Base-by-base conservation (phyloP, 805 yeast genomes). In the Metschnikowia kofuensis region DNA sequence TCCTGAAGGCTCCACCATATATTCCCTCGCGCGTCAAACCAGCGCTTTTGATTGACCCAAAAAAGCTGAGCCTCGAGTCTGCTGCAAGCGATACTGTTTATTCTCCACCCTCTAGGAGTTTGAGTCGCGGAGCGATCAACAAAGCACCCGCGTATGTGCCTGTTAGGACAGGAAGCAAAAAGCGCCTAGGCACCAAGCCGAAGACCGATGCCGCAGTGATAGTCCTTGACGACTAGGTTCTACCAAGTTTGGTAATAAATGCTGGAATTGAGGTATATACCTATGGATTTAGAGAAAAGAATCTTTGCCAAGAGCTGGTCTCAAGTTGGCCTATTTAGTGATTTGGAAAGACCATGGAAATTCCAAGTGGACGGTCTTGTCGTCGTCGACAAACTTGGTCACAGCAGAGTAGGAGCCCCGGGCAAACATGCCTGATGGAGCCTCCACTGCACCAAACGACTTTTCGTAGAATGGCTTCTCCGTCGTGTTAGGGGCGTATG, bases 271-370 rank as follows among this genome's bases (percentile, higher is more conserved):
- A 27, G 31, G 31, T 34, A 34, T 12, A 2, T 13, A 13, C 36
- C 31, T 38, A 38, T 38, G 40, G 15, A 11, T 12, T 16, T 13
- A 10, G 21, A 21, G 21, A 21, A 21, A 21, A 21, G 21, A 21
- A 21, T 21, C 21, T 21, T 21, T 21, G 21, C 21, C 21, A 21
- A 21, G 2, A 21, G 21, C 21, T 4, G 2, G 21, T 3, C 4
- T 4, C 4, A 21, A 9, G 10, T 6, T 35, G 21, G 13, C 27
- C 56, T 75, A 78, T 54, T 89, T 90, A 40, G 85, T 82, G 51
- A 90, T 88, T 58, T 85, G 85, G 59, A 90, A 89, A 52, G 85
- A 80, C 97, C 97, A 91, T 41, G 92, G 87, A 57, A 89, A 74
- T 34, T 80, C 75, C 65, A 88, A 75, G 66, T 89, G 95, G 44